A percentile compares a stretch with the other conserved stretches of the same genome.
Conservation (phyloP, 768 basidiomycete genomes). For the Tricholoma saponaceum region DNA sequence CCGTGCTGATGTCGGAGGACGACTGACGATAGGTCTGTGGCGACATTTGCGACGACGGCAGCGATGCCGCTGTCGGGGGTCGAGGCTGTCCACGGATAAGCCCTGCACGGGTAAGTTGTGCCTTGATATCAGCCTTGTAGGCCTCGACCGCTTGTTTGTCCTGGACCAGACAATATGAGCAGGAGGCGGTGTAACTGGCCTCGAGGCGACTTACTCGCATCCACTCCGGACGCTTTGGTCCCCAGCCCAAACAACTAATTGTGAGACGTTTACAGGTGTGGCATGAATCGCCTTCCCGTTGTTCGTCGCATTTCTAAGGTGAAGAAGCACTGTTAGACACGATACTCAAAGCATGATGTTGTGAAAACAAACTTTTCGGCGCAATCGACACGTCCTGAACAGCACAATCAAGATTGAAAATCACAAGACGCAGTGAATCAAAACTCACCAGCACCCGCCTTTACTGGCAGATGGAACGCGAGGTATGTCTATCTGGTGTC, state of each 20-base stretch:
- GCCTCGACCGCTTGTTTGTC: slow-evolving; percentile 79
- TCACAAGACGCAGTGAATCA: slow-evolving; percentile 9
- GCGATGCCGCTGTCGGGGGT: slow-evolving; percentile 27
- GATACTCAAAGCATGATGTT: not conserved
- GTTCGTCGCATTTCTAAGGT: slow-evolving; percentile 83
- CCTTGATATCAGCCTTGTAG: slow-evolving; percentile 83
- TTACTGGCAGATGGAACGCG: slow-evolving; percentile 54
- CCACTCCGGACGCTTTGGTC: slow-evolving; percentile 82
- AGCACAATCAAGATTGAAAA: slow-evolving; percentile 9
- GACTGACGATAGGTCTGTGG: slow-evolving; percentile 23
- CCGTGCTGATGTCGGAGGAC: slow-evolving; percentile 19
- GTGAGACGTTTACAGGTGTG: slow-evolving; percentile 76
- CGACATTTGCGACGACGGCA: slow-evolving; percentile 20
- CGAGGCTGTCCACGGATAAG: slow-evolving; percentile 83
- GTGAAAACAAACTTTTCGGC: slow-evolving; percentile 61
- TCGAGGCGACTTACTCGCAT: slow-evolving; percentile 55
- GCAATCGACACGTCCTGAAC: slow-evolving; percentile 75
- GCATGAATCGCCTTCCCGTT: slow-evolving; percentile 77
- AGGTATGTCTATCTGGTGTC: slow-evolving; percentile 45
- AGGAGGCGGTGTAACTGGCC: slow-evolving; percentile 5
- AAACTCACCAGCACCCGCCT: slow-evolving; percentile 76
- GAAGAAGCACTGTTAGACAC: not conserved
- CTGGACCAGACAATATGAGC: slow-evolving; percentile 35
- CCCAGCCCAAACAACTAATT: slow-evolving; percentile 85
- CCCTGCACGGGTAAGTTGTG: slow-evolving; percentile 70